Evolutionary conservation across 192 early-diverging fungal genomes (phyloP).

Genomic region (Entophlyctis helioformis): DNA sequence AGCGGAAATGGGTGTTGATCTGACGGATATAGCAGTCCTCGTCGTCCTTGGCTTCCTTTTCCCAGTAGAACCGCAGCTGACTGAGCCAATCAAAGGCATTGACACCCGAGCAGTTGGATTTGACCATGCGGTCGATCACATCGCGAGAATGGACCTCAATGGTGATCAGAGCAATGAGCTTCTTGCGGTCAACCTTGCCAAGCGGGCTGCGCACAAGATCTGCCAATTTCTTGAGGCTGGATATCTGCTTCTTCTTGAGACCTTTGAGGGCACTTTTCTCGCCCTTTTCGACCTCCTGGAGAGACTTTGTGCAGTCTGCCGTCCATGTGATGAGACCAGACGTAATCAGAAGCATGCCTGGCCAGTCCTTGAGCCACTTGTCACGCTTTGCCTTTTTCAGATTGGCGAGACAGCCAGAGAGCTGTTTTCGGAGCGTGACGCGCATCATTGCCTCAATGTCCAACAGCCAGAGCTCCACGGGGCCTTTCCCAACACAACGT

Average conservation of each 20-base stretch:
- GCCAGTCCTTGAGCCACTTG: slow-evolving; percentile 54
- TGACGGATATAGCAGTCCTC: slow-evolving; percentile 51
- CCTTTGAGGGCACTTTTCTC: slow-evolving; percentile 42
- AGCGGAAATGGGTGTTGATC: slow-evolving; percentile 49
- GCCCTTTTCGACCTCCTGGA: slow-evolving; percentile 45
- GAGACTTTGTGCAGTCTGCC: slow-evolving; percentile 40
- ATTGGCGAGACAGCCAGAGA: slow-evolving; percentile 30
- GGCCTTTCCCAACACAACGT: slow-evolving; percentile 14
- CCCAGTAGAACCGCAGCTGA: slow-evolving; percentile 52
- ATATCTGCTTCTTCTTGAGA: slow-evolving; percentile 48
- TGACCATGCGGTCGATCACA: slow-evolving; percentile 44
- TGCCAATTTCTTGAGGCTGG: slow-evolving; percentile 38
- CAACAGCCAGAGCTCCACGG: slow-evolving; percentile 41
- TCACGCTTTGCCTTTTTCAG: slow-evolving; percentile 49
- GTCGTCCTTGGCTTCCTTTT: slow-evolving; percentile 44
- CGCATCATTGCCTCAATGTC: slow-evolving; percentile 43
- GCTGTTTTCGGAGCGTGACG: slow-evolving; percentile 31
- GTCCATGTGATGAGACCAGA: slow-evolving; percentile 47
- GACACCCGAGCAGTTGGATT: slow-evolving; percentile 30
- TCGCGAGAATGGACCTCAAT: slow-evolving; percentile 51
- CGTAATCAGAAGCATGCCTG: slow-evolving; percentile 43
- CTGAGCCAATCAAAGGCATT: slow-evolving; percentile 50
- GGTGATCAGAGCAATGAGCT: slow-evolving; percentile 48
- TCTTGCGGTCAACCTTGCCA: slow-evolving; percentile 50
- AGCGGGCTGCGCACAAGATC: slow-evolving; percentile 37